Evolutionary conservation across 306 rosid genomes (phyloP).

Genomic region (Cicer judaicum): DNA sequence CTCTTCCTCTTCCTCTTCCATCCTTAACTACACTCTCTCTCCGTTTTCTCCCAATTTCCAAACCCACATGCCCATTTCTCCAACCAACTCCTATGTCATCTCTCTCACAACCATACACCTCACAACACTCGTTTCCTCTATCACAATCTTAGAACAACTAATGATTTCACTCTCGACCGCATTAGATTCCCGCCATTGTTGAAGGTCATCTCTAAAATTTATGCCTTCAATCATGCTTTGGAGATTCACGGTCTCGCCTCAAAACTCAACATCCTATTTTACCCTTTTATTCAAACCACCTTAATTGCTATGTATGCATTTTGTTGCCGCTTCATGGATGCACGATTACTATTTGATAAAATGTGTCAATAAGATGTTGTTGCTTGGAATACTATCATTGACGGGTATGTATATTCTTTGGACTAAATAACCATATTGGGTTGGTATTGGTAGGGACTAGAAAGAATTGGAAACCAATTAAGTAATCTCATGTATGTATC

Average conservation of each 20-base stretch:
- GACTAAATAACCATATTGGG: no score
- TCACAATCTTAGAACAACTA: no score
- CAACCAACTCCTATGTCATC: slow-evolving; percentile 51
- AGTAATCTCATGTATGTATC: no score
- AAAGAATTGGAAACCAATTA: no score
- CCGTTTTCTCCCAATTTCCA: slow-evolving; percentile 59
- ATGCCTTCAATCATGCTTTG: slow-evolving; percentile 38
- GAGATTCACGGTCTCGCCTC: no score
- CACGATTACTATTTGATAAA: slow-evolving; percentile 2
- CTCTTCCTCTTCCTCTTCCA: no score
- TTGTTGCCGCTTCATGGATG: slow-evolving; percentile 64
- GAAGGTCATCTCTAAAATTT: slow-evolving; percentile 60
- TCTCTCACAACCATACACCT: slow-evolving; percentile 61
- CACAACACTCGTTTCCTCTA: slow-evolving; percentile 50
- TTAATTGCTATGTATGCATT: slow-evolving; percentile 68
- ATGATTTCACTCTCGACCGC: no score
- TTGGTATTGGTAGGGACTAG: no score
- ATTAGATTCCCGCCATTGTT: slow-evolving; percentile 70
- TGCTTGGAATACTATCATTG: no score
- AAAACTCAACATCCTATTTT: slow-evolving; percentile 58
- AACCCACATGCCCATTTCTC: slow-evolving; percentile 41
- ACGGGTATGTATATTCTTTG: no score
- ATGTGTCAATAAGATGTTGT: no score
- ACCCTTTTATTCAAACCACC: slow-evolving; percentile 74
- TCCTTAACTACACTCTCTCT: slow-evolving; percentile 65